Base-by-base conservation (phyloP, 139 green algal genomes). In the Asterochloris erici region DNA sequence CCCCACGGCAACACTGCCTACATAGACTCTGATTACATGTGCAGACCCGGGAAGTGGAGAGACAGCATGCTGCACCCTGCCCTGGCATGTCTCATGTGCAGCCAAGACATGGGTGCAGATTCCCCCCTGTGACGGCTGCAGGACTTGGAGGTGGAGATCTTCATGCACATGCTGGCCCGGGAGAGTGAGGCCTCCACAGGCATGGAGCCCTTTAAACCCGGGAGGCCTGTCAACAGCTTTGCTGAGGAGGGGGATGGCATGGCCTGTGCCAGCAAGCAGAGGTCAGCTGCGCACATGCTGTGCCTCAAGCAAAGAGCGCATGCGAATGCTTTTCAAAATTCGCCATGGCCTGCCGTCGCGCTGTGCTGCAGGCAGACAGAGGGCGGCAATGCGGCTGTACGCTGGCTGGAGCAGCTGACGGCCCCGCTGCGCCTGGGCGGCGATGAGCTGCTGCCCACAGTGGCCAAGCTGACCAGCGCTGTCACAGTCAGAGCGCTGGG, bases 71-170 rank as follows among this genome's bases (percentile, higher is more conserved):
- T 26, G 6, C 19, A 14, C 16, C 29, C 68, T 74, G 17, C 14
- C 69, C 28, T 75, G 10, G 21, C 69, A 27, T 23, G 21, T 76
- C 21, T 76, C n/a, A 17, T 76, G 21, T 76, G 70, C 70, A 76
- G n/a, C 29, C n/a, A 76, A 76, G 4, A 38, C 70, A 76, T 29
- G 21, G 19, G 10, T 2, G 10, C 64, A 71, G 9, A 24, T 26
- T 71, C 21, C 19, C 66, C 70, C 63, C 6, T 73, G 60, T 85
- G 38, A 2, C 6, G 38, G 38, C 47, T 87, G 76, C 81, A 85
- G 74, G 94, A 98, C 81, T 84, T 98, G 54, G 95, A 98, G 78
- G 86, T 91, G 0, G 95, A 98, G 82, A 89, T 98, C 14, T 96
- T 97, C 82, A 83, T 98, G 81, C 88, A 95, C 84, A 63, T 97